These are phyloP conservation scores for Cutaneotrichosporon cutaneum DNA, from an alignment of 1,284 basidiomycete species.

Conservation along the genomic window DNA sequence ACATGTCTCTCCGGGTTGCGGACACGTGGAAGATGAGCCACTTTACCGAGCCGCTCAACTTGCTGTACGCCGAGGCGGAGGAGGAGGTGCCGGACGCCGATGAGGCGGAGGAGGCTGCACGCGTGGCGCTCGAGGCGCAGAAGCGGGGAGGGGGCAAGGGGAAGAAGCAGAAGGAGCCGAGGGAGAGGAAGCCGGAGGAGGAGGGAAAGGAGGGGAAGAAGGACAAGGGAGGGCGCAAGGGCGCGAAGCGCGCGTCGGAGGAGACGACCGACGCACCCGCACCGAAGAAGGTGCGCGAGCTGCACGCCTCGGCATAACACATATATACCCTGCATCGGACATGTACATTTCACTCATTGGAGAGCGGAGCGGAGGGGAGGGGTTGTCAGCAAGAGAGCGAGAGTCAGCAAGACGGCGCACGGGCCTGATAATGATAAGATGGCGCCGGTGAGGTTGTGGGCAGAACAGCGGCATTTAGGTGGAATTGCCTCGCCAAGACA, in stretches of 20 bases:
- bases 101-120: background rate
- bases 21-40: slow-evolving; percentile 77
- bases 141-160: background rate
- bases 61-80: slow-evolving; percentile 63
- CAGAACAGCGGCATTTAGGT: background rate
- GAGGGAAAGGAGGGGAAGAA: background rate
- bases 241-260: slow-evolving; percentile 7
- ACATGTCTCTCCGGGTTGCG: slow-evolving; percentile 67
- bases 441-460: no score
- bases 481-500: background rate
- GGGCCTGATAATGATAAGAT: no score
- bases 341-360: slow-evolving; percentile 1
- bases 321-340: slow-evolving; percentile 5
- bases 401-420: no score
- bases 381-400: no score
- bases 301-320: background rate
- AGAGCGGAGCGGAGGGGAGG: no score
- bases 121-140: background rate
- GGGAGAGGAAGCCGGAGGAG: background rate
- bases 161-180: background rate
- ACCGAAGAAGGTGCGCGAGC: slow-evolving; percentile 8
- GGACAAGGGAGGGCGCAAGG: background rate
- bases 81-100: slow-evolving; percentile 44
- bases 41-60: slow-evolving; percentile 70
- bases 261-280: slow-evolving; percentile 10